Conservation (phyloP, 257 asterid species). For the Coffea eugenioides region DNA sequence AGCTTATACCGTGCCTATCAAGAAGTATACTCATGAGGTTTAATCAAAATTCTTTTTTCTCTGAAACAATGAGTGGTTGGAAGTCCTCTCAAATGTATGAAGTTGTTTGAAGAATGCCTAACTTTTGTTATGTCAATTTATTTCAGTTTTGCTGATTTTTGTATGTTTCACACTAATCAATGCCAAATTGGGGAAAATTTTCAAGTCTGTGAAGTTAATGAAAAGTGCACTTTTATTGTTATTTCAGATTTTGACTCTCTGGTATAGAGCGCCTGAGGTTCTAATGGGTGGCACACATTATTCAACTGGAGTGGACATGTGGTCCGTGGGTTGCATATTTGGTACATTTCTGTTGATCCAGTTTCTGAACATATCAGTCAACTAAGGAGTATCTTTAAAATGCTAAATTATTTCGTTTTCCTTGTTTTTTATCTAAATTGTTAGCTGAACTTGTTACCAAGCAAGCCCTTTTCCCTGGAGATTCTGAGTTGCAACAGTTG, state of each 20-base stretch:
- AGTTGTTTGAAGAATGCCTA: background rate
- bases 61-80: background rate
- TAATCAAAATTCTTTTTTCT: background rate
- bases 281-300: conserved; percentile 94
- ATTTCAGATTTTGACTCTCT: conserved; percentile 84
- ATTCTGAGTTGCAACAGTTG: conserved; percentile 96
- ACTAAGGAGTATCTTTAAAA: background rate
- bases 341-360: conserved; percentile 43
- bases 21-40: conserved; percentile 98
- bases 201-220: background rate
- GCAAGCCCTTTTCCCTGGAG: conserved; percentile 89
- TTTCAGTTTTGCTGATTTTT: background rate
- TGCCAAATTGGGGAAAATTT: background rate
- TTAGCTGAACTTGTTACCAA: conserved; percentile 90
- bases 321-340: conserved; percentile 97
- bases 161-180: no score
- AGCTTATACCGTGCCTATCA: conserved; percentile 86
- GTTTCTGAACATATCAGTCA: background rate
- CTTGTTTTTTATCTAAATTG: background rate
- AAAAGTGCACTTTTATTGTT: background rate
- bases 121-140: conserved; percentile 24
- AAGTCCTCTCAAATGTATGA: background rate
- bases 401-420: background rate
- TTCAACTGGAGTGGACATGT: conserved; percentile 95
- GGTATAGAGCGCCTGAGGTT: conserved; percentile 99